Evolutionary conservation across 2,329 filamentous ascomycete species (phyloP).

Genomic region (Talaromyces funiculosus): DNA sequence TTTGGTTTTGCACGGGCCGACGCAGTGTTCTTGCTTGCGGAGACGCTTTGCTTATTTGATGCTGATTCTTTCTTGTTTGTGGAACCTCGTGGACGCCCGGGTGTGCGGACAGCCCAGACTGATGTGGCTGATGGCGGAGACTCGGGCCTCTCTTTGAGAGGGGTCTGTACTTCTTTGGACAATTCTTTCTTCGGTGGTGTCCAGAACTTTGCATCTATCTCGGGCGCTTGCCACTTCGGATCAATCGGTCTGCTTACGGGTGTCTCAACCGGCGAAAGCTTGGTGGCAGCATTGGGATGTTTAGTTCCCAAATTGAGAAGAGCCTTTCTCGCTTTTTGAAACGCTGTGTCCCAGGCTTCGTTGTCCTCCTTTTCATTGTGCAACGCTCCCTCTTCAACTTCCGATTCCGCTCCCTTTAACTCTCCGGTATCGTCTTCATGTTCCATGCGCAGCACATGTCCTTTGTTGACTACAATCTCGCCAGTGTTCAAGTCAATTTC

Average conservation of each 20-base stretch:
- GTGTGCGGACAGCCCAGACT: slow-evolving; percentile 32
- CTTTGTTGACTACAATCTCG: slow-evolving; percentile 82
- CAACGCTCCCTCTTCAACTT: background rate
- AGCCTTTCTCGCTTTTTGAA: background rate
- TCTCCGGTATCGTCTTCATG: slow-evolving; percentile 50
- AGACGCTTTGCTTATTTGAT: slow-evolving; percentile 18
- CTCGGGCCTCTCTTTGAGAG: slow-evolving; percentile 17
- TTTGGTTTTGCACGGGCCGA: slow-evolving; percentile 21
- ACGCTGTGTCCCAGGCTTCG: slow-evolving; percentile 6
- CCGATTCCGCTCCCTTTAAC: slow-evolving; percentile 15
- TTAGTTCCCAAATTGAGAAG: background rate
- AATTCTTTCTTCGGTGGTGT: slow-evolving; percentile 20
- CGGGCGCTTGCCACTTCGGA: slow-evolving; percentile 28
- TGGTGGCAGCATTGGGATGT: background rate
- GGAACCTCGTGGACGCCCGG: slow-evolving; percentile 20
- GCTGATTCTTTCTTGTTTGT: slow-evolving; percentile 14
- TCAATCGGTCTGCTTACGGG: slow-evolving; percentile 18
- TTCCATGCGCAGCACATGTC: slow-evolving; percentile 65
- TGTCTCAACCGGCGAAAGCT: background rate
- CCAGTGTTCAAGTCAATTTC: slow-evolving; percentile 82
- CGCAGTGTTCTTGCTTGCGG: slow-evolving; percentile 18
- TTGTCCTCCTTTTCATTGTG: slow-evolving; percentile 1
- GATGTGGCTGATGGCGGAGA: slow-evolving; percentile 34
- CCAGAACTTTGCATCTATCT: slow-evolving; percentile 23
- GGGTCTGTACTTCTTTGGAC: background rate